phyloP scores from a whole-genome alignment of 176 grass and related monocot genomes.

The Puccinellia tenuiflora region DNA sequence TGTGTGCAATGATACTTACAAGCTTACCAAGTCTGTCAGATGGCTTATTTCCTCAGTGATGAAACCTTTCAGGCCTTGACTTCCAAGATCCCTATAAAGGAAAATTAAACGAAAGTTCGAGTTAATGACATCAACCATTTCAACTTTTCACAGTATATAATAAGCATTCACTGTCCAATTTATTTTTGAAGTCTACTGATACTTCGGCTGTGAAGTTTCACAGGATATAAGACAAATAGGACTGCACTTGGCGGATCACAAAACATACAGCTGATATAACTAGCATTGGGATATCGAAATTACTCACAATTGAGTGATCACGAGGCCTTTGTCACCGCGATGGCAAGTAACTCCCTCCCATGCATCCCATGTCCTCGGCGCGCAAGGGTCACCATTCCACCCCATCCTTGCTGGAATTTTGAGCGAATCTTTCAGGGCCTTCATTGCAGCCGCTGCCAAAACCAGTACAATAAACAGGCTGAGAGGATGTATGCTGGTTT shows the following conservation, averaged over 20 bases:
- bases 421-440: constrained; percentile 75
- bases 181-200: neutral
- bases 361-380: constrained; percentile 82
- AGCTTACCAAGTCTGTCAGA: constrained; percentile 89
- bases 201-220: neutral
- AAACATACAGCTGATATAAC: neutral
- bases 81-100: constrained; percentile 70
- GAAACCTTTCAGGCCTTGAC: constrained; percentile 92
- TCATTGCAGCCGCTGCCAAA: constrained; percentile 74
- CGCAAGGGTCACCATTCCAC: constrained; percentile 95
- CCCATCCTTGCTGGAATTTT: constrained; percentile 93
- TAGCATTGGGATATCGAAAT: neutral
- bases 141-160: neutral
- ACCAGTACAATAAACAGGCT: neutral
- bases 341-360: constrained; percentile 98
- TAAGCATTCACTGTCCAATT: neutral
- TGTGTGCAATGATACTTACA: constrained; percentile 89
- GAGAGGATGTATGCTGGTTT: neutral
- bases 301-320: constrained; percentile 86
- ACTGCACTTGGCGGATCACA: neutral
- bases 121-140: neutral
- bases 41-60: constrained; percentile 85
- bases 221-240: no score
- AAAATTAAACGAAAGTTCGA: neutral
- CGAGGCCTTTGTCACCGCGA: constrained; percentile 54